phyloP scores from a whole-genome alignment of 306 rosid genomes.

The Spatholobus suberectus region DNA sequence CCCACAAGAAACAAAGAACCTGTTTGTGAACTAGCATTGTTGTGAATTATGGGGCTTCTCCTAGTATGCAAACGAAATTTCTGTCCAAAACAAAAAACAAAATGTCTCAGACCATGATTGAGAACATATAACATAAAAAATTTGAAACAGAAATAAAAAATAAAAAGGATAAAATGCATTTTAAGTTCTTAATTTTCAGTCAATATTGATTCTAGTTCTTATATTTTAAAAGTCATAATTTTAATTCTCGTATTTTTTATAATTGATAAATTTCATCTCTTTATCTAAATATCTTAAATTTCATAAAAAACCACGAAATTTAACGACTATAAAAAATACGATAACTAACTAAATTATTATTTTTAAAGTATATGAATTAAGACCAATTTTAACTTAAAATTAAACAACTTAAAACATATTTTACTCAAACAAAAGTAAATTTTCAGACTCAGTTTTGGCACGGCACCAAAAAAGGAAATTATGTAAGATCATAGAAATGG shows the following conservation, averaged over 20 bases:
- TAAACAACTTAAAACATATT: not conserved
- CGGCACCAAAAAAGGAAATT: not conserved
- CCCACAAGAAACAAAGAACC: constrained; percentile 80
- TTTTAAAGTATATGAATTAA: not conserved
- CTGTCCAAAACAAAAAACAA: constrained; percentile 44
- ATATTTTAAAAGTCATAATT: too few relatives aligned
- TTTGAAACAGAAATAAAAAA: not conserved
- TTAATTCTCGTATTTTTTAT: not conserved
- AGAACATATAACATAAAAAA: not conserved
- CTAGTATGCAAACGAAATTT: constrained; percentile 86
- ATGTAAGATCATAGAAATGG: not conserved
- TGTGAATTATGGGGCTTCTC: constrained; percentile 59
- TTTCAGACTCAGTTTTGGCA: not conserved
- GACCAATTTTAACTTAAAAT: not conserved
- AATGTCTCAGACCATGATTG: not conserved
- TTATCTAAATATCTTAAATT: not conserved
- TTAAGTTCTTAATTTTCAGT: not conserved
- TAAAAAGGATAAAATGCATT: not conserved
- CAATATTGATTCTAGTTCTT: too few relatives aligned
- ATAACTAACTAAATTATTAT: not conserved
- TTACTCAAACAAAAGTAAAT: not conserved
- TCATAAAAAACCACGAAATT: not conserved
- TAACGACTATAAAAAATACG: not conserved
- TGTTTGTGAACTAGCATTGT: constrained; percentile 54
- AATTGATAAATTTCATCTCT: not conserved